These are phyloP conservation scores for Calonectria pteridis DNA, from an alignment of 2,329 filamentous ascomycete species.

Conservation along the genomic window DNA sequence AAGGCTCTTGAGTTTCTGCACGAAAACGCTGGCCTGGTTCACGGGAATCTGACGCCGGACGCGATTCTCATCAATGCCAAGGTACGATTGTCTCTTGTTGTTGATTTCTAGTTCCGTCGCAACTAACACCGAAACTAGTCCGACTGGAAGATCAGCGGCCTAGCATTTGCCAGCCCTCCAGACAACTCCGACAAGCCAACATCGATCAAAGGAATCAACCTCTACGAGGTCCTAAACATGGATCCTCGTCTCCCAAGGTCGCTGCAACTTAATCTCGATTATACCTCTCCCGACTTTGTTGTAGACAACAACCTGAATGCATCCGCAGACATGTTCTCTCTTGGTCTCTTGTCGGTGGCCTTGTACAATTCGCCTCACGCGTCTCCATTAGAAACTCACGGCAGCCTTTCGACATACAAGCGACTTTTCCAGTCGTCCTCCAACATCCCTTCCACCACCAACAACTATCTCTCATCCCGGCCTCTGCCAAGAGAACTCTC, in stretches of 20 bases:
- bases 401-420: conserved; percentile 87
- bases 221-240: conserved; percentile 86
- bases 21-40: conserved; percentile 92
- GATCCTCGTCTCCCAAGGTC: conserved; percentile 84
- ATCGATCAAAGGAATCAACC: conserved; percentile 81
- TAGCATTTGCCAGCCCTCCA: conserved; percentile 87
- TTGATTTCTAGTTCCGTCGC: not conserved
- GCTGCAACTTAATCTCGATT: conserved; percentile 93
- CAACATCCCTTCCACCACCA: conserved; percentile 80
- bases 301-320: conserved; percentile 89
- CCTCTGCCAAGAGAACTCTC: conserved; percentile 84
- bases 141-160: conserved; percentile 98
- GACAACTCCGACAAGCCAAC: conserved; percentile 81
- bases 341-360: conserved; percentile 88
- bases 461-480: conserved; percentile 86
- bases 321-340: conserved; percentile 91
- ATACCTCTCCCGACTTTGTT: conserved; percentile 93
- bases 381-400: conserved; percentile 86
- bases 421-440: conserved; percentile 84
- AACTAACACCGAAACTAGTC: conserved; percentile 67
- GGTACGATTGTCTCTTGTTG: conserved; percentile 62
- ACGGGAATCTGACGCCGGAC: conserved; percentile 94
- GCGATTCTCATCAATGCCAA: conserved; percentile 95
- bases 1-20: conserved; percentile 96
- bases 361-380: conserved; percentile 95